These are phyloP conservation scores for Trichoderma gamsii DNA, from an alignment of 495 filamentous ascomycete species.

Conservation along the genomic window DNA sequence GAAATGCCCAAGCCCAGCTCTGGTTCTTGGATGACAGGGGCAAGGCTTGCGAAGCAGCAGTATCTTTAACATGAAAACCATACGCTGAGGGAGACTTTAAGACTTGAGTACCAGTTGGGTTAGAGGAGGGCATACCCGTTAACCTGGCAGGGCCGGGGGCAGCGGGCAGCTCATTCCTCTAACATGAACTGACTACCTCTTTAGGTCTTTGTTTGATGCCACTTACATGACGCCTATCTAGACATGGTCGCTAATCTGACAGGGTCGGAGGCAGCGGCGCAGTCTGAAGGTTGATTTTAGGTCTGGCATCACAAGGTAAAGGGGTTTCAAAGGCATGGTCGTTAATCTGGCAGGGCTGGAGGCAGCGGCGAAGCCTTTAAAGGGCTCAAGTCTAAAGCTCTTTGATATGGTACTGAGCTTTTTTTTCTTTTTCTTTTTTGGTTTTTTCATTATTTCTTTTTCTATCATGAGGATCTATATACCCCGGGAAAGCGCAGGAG, in stretches of 20 bases:
- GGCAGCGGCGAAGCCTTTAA: background rate
- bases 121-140: slow-evolving; percentile 1
- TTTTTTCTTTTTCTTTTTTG: background rate
- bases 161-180: background rate
- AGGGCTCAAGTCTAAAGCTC: background rate
- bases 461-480: background rate
- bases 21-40: background rate
- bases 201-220: background rate
- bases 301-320: background rate
- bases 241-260: background rate
- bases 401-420: background rate
- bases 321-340: background rate
- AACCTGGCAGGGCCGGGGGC: background rate
- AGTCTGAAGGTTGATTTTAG: background rate
- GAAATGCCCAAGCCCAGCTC: background rate
- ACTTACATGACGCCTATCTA: background rate
- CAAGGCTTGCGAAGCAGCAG: background rate
- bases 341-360: background rate
- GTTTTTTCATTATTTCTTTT: background rate
- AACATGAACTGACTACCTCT: background rate
- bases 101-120: background rate
- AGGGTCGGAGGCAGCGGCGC: background rate
- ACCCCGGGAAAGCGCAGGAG: background rate
- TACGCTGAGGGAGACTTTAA: background rate
- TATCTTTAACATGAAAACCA: background rate